Percentiles rank a stretch among this genome's conserved stretches.
These are phyloP conservation scores for Zopfochytrium polystomum DNA, from an alignment of 371 early-diverging fungal genomes.

Conservation along the genomic window DNA sequence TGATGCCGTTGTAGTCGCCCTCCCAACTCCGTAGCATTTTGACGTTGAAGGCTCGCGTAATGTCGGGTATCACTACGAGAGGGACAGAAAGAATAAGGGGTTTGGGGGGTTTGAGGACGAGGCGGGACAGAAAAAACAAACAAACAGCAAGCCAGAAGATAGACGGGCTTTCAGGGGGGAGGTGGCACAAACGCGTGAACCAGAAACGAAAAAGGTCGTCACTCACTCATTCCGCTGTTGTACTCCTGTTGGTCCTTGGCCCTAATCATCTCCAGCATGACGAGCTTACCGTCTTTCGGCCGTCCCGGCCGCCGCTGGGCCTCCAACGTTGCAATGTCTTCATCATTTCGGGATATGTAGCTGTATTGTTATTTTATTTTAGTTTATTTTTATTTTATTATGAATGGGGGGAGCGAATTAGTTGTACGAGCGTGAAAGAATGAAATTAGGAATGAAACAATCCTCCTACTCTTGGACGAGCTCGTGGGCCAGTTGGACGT, in stretches of 20 bases:
- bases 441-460: background rate
- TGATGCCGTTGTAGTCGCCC: conserved; percentile 55
- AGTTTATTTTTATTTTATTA: too few relatives aligned
- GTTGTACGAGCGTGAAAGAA: background rate
- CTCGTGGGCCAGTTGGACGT: conserved; percentile 39
- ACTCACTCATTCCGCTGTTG: conserved; percentile 43
- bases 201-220: too few relatives aligned
- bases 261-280: conserved; percentile 27
- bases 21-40: conserved; percentile 49
- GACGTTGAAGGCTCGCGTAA: conserved; percentile 46
- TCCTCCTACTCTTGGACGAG: conserved; percentile 32
- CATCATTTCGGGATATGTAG: conserved; percentile 53
- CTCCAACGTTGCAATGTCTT: conserved; percentile 45
- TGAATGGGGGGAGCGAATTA: background rate
- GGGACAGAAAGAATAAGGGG: too few relatives aligned
- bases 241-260: conserved; percentile 41
- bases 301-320: conserved; percentile 24
- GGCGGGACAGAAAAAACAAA: too few relatives aligned
- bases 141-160: too few relatives aligned
- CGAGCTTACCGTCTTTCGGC: conserved; percentile 31
- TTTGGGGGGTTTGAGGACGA: too few relatives aligned
- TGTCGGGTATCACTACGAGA: conserved; percentile 49
- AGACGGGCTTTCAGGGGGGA: too few relatives aligned
- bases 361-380: conserved; percentile 7
- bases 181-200: too few relatives aligned